Percentiles rank a stretch among this genome's conserved stretches.
Conservation (phyloP, 305 asterid species). For the Solanum hybrid region DNA sequence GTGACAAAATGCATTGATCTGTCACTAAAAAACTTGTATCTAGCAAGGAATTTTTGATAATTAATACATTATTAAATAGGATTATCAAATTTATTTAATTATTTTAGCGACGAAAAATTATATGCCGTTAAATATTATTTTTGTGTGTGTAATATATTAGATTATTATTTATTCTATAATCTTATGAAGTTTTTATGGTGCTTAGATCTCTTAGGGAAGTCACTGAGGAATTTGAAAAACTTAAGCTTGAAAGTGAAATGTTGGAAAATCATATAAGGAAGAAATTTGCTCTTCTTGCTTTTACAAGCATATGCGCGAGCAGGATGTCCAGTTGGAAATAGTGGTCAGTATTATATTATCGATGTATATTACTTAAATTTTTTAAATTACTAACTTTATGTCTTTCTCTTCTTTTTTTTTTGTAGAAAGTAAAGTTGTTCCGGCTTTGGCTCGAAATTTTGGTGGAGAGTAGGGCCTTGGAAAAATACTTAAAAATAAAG, state of each 20-base stretch:
- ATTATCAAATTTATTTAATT: no score
- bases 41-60: neutral
- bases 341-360: neutral
- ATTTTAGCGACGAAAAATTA: neutral
- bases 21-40: neutral
- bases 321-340: neutral
- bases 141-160: no score
- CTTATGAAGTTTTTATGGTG: neutral
- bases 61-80: no score
- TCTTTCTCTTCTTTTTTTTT: no score
- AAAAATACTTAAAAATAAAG: no score
- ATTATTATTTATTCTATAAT: neutral
- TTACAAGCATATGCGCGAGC: neutral
- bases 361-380: neutral
- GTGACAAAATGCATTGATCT: neutral
- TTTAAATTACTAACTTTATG: no score
- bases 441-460: neutral
- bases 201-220: neutral
- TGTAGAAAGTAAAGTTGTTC: neutral
- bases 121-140: no score
- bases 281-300: neutral
- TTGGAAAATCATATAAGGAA: neutral
- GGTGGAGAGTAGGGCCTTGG: neutral
- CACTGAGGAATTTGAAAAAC: neutral
- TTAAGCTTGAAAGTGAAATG: neutral